Percentiles rank a stretch among this genome's conserved stretches.
phyloP scores from a whole-genome alignment of 108 stramenopile species.

The Nannochloropsis gaditana region DNA sequence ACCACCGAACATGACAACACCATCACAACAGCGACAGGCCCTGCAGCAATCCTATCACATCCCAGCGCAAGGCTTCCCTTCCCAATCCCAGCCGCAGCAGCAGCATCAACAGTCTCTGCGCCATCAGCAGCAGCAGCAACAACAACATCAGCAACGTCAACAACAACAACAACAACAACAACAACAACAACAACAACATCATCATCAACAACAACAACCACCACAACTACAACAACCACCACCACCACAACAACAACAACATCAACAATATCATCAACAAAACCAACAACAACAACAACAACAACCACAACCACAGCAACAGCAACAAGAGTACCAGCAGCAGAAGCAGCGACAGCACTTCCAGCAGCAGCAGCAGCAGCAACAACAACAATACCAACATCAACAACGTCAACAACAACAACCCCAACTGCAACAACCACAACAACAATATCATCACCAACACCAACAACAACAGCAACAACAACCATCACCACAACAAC shows the following conservation, averaged over 20 bases:
- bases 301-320: neutral
- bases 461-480: neutral
- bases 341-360: neutral
- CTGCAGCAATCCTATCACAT: too few relatives aligned
- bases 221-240: neutral
- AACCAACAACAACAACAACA: neutral
- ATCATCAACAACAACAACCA: neutral
- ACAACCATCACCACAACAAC: neutral
- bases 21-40: too few relatives aligned
- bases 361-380: neutral
- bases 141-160: neutral
- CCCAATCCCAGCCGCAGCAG: neutral
- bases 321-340: neutral
- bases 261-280: neutral
- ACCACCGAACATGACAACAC: too few relatives aligned
- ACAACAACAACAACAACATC: neutral
- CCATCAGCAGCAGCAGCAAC: neutral
- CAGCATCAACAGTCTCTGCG: constrained; percentile 14
- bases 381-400: neutral
- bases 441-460: neutral
- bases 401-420: neutral
- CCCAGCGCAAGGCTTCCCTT: too few relatives aligned
- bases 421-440: neutral
- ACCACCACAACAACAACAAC: neutral
- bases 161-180: neutral